Conservation (phyloP, 108 stramenopile species). For the Chaetoceros muelleri region DNA sequence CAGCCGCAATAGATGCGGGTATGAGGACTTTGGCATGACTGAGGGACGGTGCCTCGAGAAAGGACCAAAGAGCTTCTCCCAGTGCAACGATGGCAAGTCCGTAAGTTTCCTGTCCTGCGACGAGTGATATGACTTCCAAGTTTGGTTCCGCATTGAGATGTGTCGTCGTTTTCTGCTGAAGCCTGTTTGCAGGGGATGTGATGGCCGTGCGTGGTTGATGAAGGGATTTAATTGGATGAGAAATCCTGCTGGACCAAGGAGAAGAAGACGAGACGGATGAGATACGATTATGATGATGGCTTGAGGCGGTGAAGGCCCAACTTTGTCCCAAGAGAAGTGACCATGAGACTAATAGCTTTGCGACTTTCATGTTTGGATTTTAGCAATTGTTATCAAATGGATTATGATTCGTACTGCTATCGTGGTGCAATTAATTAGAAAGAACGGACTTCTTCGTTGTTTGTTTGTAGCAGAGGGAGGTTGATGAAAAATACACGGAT, state of each 20-base stretch:
- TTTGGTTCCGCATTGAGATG: constrained; percentile 10
- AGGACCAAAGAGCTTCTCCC: constrained; percentile 78
- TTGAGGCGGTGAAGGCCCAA: background rate
- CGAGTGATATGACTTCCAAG: constrained; percentile 52
- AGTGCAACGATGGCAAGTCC: constrained; percentile 69
- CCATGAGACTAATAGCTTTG: background rate
- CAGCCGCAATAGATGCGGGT: constrained; percentile 55
- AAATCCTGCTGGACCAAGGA: no score
- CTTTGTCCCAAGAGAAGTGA: background rate
- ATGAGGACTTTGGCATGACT: constrained; percentile 65
- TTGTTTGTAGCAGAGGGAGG: no score
- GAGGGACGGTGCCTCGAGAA: constrained; percentile 52
- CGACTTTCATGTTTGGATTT: no score
- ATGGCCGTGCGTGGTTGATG: no score
- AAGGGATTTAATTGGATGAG: no score
- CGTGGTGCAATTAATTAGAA: no score
- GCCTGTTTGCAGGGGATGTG: background rate
- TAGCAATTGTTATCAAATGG: no score
- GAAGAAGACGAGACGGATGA: no score
- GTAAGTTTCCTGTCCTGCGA: constrained; percentile 80
- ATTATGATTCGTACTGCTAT: no score
- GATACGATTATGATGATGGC: no score
- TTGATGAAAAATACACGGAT: no score
- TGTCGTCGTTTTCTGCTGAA: background rate
- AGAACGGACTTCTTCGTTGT: no score